These are phyloP conservation scores for Podospora conica DNA, from an alignment of 495 filamentous ascomycete species.

Conservation along the genomic window DNA sequence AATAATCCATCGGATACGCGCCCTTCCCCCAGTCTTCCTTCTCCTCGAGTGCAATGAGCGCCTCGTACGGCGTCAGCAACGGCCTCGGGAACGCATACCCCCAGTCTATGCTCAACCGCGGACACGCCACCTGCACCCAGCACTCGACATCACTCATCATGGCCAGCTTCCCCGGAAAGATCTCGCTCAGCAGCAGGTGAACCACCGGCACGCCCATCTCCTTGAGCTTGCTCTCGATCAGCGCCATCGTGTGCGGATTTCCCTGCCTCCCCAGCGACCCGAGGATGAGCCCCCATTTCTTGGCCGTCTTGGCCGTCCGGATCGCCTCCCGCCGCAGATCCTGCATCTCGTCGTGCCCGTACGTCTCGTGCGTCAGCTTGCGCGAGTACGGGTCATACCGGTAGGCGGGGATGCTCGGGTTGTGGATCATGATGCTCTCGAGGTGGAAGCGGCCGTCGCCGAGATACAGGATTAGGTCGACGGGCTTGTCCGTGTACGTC, in stretches of 20 bases:
- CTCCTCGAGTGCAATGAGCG: constrained; percentile 75
- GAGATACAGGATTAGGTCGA: constrained; percentile 85
- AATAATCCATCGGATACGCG: constrained; percentile 98
- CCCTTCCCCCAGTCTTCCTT: constrained; percentile 69
- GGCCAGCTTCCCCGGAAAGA: constrained; percentile 90
- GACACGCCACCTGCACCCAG: constrained; percentile 98
- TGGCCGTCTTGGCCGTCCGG: constrained; percentile 59
- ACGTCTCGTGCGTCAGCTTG: constrained; percentile 81
- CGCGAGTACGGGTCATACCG: constrained; percentile 95
- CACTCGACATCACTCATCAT: constrained; percentile 90
- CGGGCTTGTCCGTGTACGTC: constrained; percentile 34
- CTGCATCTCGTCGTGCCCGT: constrained; percentile 86
- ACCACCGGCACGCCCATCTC: constrained; percentile 67
- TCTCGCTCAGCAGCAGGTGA: constrained; percentile 81
- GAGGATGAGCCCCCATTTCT: constrained; percentile 91
- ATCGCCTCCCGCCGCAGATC: constrained; percentile 73
- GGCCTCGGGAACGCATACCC: constrained; percentile 91
- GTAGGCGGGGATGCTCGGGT: constrained; percentile 82
- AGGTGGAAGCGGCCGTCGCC: constrained; percentile 97
- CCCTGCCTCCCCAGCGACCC: constrained; percentile 90
- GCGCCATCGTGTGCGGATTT: constrained; percentile 83
- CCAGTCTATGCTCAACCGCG: constrained; percentile 94
- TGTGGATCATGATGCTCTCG: constrained; percentile 98
- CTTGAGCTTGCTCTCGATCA: constrained; percentile 71
- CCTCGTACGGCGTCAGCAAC: constrained; percentile 89